These are phyloP conservation scores for Cyclotella atomus DNA, from an alignment of 108 stramenopile genomes.

Conservation along the genomic window DNA sequence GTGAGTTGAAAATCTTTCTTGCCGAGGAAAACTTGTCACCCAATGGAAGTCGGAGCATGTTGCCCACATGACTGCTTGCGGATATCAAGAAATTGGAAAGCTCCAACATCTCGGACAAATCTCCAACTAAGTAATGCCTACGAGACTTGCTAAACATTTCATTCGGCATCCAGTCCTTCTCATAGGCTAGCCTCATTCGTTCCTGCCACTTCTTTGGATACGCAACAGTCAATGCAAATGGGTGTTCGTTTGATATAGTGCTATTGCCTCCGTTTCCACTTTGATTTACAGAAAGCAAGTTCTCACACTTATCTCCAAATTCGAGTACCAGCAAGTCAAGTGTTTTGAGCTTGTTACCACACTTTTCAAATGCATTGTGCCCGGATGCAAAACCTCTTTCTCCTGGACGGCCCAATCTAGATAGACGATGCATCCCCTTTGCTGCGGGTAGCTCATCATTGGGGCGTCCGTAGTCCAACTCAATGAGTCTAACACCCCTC, in stretches of 20 bases:
- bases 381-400: neutral
- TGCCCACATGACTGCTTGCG: neutral
- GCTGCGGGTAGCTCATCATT: neutral
- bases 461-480: neutral
- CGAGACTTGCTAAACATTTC: constrained; percentile 10
- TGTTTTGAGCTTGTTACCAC: neutral
- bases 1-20: neutral
- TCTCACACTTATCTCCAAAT: constrained; percentile 5
- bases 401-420: neutral
- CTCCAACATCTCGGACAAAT: constrained; percentile 3
- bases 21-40: neutral
- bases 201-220: neutral
- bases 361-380: constrained; percentile 7
- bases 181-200: neutral
- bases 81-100: neutral
- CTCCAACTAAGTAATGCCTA: constrained; percentile 3
- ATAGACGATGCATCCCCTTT: neutral
- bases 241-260: neutral
- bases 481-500: neutral
- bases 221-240: neutral
- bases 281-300: neutral
- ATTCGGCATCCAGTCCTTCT: neutral
- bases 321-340: neutral
- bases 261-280: neutral
- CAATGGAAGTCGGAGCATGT: neutral